These are phyloP conservation scores for Pseudocercospora eumusae DNA, from an alignment of 2,329 filamentous ascomycete genomes.

Conservation along the genomic window DNA sequence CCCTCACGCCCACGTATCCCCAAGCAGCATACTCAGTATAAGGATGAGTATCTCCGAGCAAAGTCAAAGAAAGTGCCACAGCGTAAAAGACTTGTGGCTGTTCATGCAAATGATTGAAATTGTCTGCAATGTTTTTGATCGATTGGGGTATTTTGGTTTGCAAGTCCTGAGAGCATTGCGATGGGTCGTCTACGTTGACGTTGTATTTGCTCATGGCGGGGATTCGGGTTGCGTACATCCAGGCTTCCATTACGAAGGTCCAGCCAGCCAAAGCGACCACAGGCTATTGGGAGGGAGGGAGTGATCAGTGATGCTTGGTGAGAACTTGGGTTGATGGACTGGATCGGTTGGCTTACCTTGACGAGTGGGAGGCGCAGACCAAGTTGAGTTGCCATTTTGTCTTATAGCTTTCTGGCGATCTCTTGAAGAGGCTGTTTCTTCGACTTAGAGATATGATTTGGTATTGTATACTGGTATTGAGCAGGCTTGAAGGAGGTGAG, in stretches of 20 bases:
- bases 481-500: background rate
- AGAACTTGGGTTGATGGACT: background rate
- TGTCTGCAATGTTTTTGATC: conserved; percentile 41
- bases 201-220: conserved; percentile 38
- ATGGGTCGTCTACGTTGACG: conserved; percentile 19
- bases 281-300: background rate
- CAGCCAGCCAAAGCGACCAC: conserved; percentile 41
- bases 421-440: background rate
- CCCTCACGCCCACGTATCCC: conserved; percentile 43
- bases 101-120: conserved; percentile 47
- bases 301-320: background rate
- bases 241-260: conserved; percentile 45
- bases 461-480: background rate
- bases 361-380: conserved; percentile 1
- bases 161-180: conserved; percentile 18
- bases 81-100: conserved; percentile 48
- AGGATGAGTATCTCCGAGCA: conserved; percentile 28
- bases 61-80: conserved; percentile 37
- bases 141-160: conserved; percentile 22
- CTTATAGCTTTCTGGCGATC: background rate
- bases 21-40: conserved; percentile 42
- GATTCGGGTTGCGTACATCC: conserved; percentile 44
- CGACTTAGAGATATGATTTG: background rate
- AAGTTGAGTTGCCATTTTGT: background rate
- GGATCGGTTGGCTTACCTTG: background rate